These are phyloP conservation scores for Amanita fuliginea DNA, from an alignment of 768 basidiomycete species.

Conservation along the genomic window DNA sequence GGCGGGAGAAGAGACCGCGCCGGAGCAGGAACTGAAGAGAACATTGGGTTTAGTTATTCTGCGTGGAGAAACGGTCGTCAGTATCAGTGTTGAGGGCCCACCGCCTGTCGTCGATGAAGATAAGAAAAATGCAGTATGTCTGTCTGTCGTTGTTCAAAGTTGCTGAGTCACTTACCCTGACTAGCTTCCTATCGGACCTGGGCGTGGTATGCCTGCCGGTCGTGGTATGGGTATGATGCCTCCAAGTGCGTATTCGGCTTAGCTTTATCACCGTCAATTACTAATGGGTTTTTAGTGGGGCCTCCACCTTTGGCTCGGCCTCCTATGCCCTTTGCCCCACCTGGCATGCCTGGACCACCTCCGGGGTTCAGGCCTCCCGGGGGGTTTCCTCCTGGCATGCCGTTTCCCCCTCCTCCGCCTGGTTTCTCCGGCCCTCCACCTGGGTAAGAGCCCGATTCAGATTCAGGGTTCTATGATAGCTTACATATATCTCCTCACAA, in stretches of 20 bases:
- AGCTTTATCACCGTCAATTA: conserved; percentile 8
- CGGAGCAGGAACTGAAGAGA: conserved; percentile 91
- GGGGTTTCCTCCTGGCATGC: conserved; percentile 71
- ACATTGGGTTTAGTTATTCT: conserved; percentile 94
- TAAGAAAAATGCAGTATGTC: conserved; percentile 66
- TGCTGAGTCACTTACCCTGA: background rate
- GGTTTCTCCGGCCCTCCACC: conserved; percentile 77
- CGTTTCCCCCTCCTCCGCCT: conserved; percentile 59
- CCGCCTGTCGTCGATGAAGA: conserved; percentile 88
- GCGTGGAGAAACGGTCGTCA: conserved; percentile 94
- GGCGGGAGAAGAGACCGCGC: conserved; percentile 63
- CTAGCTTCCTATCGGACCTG: conserved; percentile 81
- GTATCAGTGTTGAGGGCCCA: conserved; percentile 89
- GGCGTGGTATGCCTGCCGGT: conserved; percentile 92
- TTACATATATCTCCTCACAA: conserved; percentile 1
- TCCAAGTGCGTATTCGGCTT: conserved; percentile 41
- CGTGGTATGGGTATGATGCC: conserved; percentile 96
- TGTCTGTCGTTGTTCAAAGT: background rate
- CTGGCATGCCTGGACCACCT: conserved; percentile 81
- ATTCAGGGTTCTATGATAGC: conserved; percentile 6
- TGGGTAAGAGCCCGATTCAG: conserved; percentile 40
- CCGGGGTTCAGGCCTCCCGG: conserved; percentile 81
- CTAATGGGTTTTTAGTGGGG: conserved; percentile 33
- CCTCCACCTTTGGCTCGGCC: conserved; percentile 53
- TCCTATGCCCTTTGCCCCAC: conserved; percentile 54